These are phyloP conservation scores for Aureobasidium sp. DNA, from an alignment of 2,329 filamentous ascomycete genomes.

Conservation along the genomic window DNA sequence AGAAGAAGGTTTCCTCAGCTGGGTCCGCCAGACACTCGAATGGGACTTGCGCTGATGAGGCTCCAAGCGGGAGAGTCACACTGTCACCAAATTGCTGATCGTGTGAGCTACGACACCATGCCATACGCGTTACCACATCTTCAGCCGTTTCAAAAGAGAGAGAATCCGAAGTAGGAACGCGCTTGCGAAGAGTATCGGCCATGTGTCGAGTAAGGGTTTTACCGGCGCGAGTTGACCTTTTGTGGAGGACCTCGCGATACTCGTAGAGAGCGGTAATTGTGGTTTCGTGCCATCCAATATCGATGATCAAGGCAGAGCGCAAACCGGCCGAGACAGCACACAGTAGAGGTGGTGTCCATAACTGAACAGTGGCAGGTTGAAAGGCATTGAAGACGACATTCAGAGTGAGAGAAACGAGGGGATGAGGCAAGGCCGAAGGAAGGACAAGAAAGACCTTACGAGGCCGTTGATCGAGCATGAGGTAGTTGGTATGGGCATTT, in stretches of 20 bases:
- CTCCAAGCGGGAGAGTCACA: slow-evolving; percentile 29
- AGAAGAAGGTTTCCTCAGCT: slow-evolving; percentile 68
- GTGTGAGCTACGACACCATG: slow-evolving; percentile 54
- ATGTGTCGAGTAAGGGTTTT: slow-evolving; percentile 55
- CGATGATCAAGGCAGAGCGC: slow-evolving; percentile 76
- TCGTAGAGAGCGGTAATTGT: slow-evolving; percentile 81
- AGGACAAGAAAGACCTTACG: slow-evolving; percentile 65
- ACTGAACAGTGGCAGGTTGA: slow-evolving; percentile 68
- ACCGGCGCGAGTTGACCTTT: slow-evolving; percentile 64
- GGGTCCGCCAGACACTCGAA: slow-evolving; percentile 65
- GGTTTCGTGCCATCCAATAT: slow-evolving; percentile 90
- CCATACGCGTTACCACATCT: slow-evolving; percentile 63
- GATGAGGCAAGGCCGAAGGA: slow-evolving; percentile 68
- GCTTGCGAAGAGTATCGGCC: slow-evolving; percentile 45
- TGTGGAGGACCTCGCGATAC: slow-evolving; percentile 68
- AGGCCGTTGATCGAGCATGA: slow-evolving; percentile 56
- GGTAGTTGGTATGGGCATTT: slow-evolving; percentile 72
- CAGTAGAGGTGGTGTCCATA: slow-evolving; percentile 70
- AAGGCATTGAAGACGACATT: slow-evolving; percentile 77
- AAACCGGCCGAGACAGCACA: slow-evolving; percentile 69
- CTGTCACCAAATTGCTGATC: slow-evolving; percentile 28
- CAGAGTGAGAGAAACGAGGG: slow-evolving; percentile 65
- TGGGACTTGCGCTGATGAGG: slow-evolving; percentile 52
- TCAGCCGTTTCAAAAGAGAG: slow-evolving; percentile 67
- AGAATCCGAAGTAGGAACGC: slow-evolving; percentile 21